These are phyloP conservation scores for Psilocybe tampanensis DNA, from an alignment of 768 basidiomycete species.

Conservation along the genomic window DNA sequence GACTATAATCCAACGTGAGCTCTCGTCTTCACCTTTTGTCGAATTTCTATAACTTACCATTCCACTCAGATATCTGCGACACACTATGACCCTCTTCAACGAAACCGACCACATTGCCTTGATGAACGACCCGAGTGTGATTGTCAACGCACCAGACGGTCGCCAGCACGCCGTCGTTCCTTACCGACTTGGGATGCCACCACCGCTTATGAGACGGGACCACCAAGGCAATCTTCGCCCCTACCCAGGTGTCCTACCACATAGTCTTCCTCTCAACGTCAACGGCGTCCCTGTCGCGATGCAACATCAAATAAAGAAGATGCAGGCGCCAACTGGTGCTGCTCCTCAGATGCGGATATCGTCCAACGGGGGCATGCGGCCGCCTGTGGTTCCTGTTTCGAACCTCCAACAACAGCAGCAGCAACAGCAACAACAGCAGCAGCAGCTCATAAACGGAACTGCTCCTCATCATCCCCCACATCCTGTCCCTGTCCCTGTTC, in stretches of 20 bases:
- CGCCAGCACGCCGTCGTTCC: slow-evolving; percentile 52
- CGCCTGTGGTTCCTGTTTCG: slow-evolving; percentile 40
- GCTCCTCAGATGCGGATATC: slow-evolving; percentile 65
- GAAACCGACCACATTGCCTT: slow-evolving; percentile 57
- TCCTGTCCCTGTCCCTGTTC: slow-evolving; percentile 30
- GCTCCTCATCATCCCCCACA: slow-evolving; percentile 41
- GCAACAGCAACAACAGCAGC: slow-evolving; percentile 19
- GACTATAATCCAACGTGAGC: slow-evolving; percentile 62
- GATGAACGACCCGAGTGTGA: slow-evolving; percentile 52
- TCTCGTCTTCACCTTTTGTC: background rate
- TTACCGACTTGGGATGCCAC: slow-evolving; percentile 46
- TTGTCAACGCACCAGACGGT: slow-evolving; percentile 47
- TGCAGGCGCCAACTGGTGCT: slow-evolving; percentile 56
- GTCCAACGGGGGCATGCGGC: slow-evolving; percentile 57
- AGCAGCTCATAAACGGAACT: slow-evolving; percentile 28
- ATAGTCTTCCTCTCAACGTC: slow-evolving; percentile 48
- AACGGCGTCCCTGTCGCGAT: slow-evolving; percentile 61
- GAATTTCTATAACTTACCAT: slow-evolving; percentile 5
- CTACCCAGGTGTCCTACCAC: slow-evolving; percentile 21
- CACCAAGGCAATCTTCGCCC: slow-evolving; percentile 27
- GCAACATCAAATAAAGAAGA: slow-evolving; percentile 61
- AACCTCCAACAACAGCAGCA: slow-evolving; percentile 19
- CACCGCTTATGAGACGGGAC: slow-evolving; percentile 35
- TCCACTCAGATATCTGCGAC: slow-evolving; percentile 51
- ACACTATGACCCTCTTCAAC: slow-evolving; percentile 56